Evolutionary conservation across 345 rosid species (phyloP), one percentile per base, ranked within the genome.

Genomic region (Moringa oleifera): DNA sequence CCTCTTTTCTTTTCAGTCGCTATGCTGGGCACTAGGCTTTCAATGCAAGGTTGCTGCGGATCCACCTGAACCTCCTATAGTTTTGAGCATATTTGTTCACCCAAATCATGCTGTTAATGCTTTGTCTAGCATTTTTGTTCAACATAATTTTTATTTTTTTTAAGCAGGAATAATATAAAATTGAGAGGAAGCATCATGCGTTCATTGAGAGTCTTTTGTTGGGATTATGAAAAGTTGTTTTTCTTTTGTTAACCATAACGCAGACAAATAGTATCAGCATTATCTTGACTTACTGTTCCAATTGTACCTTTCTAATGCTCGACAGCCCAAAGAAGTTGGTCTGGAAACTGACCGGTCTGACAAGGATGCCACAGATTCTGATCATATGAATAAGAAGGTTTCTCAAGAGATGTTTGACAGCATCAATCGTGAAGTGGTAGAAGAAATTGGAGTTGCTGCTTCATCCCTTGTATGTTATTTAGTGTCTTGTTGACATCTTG

Each of bases 371-470:
- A 60, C 64, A 37, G 78, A 65, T 50, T 63, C 70, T 2, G 76
- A 80, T 58, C 28, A 61, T 57, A 33, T 79, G 31, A 88, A 85
- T 58, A 73, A 63, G 73, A 90, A 79, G 71, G 79, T 73, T 65
- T 71, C 88, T 46, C 72, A 70, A 61, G 91, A 93, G 79, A 79
- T 90, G 89, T 93, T 90, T 64, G 85, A 85, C 62, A 88, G 96
- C 67, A 86, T 88, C 62, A 73, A 71, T 51, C 82, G 85, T 25
- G 96, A 88, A 88, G 92, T 86, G 33, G 88, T 80, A 21, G 94
- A 93, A 82, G 98, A 93, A 81, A 83, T 88, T 74, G 97, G 97
- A 73, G 92, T 88, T 33, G 96, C 96, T 0, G 70, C 75, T 41
- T 73, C 75, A 59, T 83, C 96, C 53, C 86, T 90, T 49, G 98